Base-by-base conservation (phyloP, 192 early-diverging fungal species). In the Funneliformis mosseae region DNA sequence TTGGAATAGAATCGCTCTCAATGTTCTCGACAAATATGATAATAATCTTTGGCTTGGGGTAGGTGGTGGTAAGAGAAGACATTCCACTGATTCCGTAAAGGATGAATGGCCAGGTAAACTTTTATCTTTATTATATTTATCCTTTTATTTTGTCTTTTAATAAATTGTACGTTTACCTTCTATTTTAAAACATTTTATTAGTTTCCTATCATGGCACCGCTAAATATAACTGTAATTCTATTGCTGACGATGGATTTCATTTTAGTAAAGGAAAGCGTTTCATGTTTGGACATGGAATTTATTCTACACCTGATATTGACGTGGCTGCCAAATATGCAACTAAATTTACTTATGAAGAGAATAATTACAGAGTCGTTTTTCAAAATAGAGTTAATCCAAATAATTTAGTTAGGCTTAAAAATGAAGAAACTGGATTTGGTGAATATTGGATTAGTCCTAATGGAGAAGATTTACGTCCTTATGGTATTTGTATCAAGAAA, bases 141-240 rank as follows among this genome's bases (percentile, higher is more conserved):
- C 9, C 8, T 45, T 45, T 55, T 55, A 55, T 48, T 48, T 55
- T 55, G 16, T 55, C 16, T 55, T 18, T n/a, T n/a, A n/a, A n/a
- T n/a, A n/a, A n/a, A n/a, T n/a, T 55, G 14, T 4, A 5, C 4
- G 18, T 18, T 55, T 18, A 18, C 18, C 18, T 16, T 18, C 18
- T 55, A 55, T 5, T 55, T 55, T 55, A 55, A 18, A 18, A 48
- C 18, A 18, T 55, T 18, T 55, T 55, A 45, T 45, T 55, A 55
- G 50, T 78, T 12, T 78, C 77, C 5, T 78, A 78, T 50, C 77
- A 78, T 78, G 77, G 77, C 38, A 78, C 77, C 14, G 45, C 25
- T 21, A 78, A 78, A 69, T 28, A 28, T 68, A 48, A 67, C 1
- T 12, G 27, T 11, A 64, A 48, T 21, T 48, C 63, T 18, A 78